Base-by-base conservation (phyloP, 2,329 filamentous ascomycete species). In the Drechslerella dactyloides region DNA sequence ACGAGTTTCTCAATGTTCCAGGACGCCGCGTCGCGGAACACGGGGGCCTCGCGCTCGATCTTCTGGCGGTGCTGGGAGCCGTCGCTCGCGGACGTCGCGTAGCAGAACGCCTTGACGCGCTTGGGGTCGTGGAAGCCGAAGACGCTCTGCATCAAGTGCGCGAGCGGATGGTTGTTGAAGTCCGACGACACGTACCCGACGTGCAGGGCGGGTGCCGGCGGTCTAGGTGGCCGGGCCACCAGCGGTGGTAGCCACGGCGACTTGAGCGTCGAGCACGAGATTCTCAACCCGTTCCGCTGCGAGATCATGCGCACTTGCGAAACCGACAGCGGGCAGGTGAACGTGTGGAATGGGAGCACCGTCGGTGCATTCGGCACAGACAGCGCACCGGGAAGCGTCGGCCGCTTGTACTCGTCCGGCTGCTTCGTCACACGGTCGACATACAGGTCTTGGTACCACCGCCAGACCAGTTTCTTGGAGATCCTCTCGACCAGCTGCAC, bases 91-190 rank as follows among this genome's bases (percentile, higher is more conserved):
- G 94, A 97, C 1, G 94, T 99, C 11, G 94, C 94, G 79, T 99
- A 99, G 79, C 94, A 99, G 77, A 93, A 92, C 0, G 94, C 93
- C 76, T 89, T 90, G 15, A 91, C 90, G 24, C 88, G 86, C 23
- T 79, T 80, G 0, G 84, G 84, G 76, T 96, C 83, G 78, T 99
- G 94, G 68, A 97, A 84, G 0, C 94, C 94, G 80, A 99, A 99
- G 4, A 97, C 93, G 0, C 94, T 97, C 81, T 99, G 94, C 94
- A 99, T 99, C 62, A 99, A 80, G 81, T 99, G 94, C 23, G 94
- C 94, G 35, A 99, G 82, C 2, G 94, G 94, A 78, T 99, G 94
- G 76, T 99, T 99, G 78, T 99, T 99, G 81, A 99, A 99, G 80
- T 99, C 94, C 0, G 94, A 97, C 2, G 94, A 97, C 40, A 99